phyloP scores from a whole-genome alignment of 1,284 basidiomycete genomes.

The Ceratobasidium sp. region DNA sequence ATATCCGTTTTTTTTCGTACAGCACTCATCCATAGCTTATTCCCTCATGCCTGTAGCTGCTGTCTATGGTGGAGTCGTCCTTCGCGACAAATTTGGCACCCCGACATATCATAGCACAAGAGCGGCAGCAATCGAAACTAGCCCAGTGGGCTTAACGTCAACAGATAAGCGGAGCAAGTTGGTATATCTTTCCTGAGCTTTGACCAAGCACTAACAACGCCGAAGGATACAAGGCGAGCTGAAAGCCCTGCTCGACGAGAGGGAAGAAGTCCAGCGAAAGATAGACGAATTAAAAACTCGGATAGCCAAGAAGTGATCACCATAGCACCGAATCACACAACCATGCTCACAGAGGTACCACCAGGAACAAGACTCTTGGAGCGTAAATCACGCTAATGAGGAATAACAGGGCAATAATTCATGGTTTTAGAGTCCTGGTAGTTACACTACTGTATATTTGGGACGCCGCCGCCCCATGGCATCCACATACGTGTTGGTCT shows the following conservation, averaged over 20 bases:
- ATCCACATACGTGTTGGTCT: slow-evolving; percentile 58
- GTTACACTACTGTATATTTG: slow-evolving; percentile 17
- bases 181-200: neutral
- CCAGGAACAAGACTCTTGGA: too few species aligned
- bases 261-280: slow-evolving; percentile 32
- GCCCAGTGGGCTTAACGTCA: neutral
- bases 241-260: slow-evolving; percentile 8
- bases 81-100: slow-evolving; percentile 15
- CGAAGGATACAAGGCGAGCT: slow-evolving; percentile 27
- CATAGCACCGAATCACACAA: too few species aligned
- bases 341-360: too few species aligned
- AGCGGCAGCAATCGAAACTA: neutral
- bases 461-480: slow-evolving; percentile 2
- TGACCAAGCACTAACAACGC: neutral
- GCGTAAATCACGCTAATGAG: too few species aligned
- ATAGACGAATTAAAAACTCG: slow-evolving; percentile 25
- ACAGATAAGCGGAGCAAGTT: slow-evolving; percentile 15
- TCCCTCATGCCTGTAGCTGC: neutral
- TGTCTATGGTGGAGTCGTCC: slow-evolving; percentile 31
- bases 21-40: neutral
- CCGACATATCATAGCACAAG: slow-evolving; percentile 10
- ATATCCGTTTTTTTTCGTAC: neutral
- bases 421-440: neutral
- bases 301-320: neutral
- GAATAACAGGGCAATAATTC: neutral